Evolutionary conservation across 805 yeast species (phyloP), one percentile per base, ranked within the genome.

Genomic region (Metschnikowia shivogae): DNA sequence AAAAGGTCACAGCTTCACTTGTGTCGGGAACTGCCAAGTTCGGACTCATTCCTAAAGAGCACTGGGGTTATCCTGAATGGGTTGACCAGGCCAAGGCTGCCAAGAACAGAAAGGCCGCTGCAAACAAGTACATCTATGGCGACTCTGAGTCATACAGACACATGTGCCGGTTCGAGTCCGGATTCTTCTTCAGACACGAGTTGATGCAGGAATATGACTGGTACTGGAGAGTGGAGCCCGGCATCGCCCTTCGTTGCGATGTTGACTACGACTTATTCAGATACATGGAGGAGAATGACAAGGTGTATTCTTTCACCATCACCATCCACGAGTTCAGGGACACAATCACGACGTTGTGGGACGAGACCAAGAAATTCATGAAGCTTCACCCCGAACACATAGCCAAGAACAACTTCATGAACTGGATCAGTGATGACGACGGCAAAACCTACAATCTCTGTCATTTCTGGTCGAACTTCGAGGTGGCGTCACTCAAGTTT

Each of bases 171-270:
- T 89, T 76, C 60, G 95, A 88, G 65, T 84, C 93, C 12, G 97
- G 97, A 0, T 86, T 89, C 68, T 89, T 89, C 68, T 89, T 78
- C 74, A 78, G 83, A 66, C 93, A 87, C 61, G 83, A 83, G 35
- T 60, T 85, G 47, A 63, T 89, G 74, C 72, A 72, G 44, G 83
- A 86, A n/a, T 89, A 81, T 64, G 89, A 86, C 49, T 89, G 84
- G 76, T 89, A 89, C 73, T 89, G 97, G 97, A 81, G 97, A 68
- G 95, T 89, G 44, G 97, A 89, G 66, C 96, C 97, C 14, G 86
- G 81, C 61, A 77, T 86, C 62, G 78, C 78, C 64, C 78, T 89
- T 56, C 83, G 73, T 67, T 89, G 96, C 73, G 96, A 89, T 65
- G 71, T 89, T 47, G 81, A 83, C 59, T 84, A 82, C 64, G 99